Evolutionary conservation across 441 rosid species (phyloP).

Genomic region (Codiaeum variegatum): DNA sequence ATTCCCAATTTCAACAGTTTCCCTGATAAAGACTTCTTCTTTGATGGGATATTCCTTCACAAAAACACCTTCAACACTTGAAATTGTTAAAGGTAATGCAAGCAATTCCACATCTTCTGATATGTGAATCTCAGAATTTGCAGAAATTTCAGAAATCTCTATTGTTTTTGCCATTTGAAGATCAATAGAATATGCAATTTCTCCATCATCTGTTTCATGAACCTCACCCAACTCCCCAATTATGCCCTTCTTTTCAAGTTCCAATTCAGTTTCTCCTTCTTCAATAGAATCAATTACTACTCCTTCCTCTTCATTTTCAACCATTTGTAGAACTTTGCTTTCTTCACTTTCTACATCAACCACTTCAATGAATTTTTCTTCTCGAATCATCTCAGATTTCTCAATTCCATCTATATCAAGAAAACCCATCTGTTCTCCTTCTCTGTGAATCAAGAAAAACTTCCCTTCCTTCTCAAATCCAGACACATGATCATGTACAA

Average conservation of each 20-base stretch:
- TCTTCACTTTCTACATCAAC: conserved; percentile 8
- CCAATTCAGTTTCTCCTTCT: not conserved
- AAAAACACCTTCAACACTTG: conserved; percentile 13
- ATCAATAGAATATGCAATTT: not conserved
- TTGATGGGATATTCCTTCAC: conserved; percentile 6
- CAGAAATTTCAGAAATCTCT: conserved; percentile 7
- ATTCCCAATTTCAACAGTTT: not conserved
- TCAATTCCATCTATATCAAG: conserved; percentile 8
- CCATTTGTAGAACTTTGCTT: conserved; percentile 3
- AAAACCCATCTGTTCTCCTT: conserved; percentile 3
- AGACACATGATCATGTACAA: conserved; percentile 22
- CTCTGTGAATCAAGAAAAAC: conserved; percentile 11
- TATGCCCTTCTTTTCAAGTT: not conserved
- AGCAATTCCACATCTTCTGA: not conserved
- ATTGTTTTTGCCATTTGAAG: not conserved
- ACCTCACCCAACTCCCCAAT: conserved; percentile 4
- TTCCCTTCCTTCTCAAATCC: conserved; percentile 19
- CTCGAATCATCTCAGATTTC: conserved; percentile 21
- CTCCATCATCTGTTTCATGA: conserved; percentile 3
- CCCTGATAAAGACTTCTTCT: conserved; percentile 16
- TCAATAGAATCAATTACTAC: not conserved
- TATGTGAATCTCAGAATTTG: not conserved
- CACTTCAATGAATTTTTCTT: conserved; percentile 7
- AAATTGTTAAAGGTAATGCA: not conserved
- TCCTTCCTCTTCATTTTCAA: conserved; percentile 6